phyloP scores from a whole-genome alignment of 148 eudicot species.

The Polygonum maritimum region DNA sequence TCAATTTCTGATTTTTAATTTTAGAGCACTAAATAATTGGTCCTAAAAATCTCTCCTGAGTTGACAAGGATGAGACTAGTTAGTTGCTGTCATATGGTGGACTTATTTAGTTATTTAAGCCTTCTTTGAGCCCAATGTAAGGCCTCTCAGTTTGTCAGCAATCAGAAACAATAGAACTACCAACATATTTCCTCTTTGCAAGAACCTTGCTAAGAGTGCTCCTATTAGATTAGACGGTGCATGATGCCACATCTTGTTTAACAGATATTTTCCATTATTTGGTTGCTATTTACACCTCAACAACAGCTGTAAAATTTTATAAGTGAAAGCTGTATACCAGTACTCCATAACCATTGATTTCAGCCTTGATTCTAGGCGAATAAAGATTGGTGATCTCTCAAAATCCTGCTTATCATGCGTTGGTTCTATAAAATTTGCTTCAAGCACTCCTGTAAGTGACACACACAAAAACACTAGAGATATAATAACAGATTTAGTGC shows the following conservation, averaged over 20 bases:
- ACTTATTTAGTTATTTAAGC: no score
- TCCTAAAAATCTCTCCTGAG: no score
- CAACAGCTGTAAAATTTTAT: background rate
- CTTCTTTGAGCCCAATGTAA: no score
- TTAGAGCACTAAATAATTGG: no score
- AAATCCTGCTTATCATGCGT: constrained; percentile 99
- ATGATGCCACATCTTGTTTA: background rate
- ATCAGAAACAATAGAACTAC: no score
- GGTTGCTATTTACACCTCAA: background rate
- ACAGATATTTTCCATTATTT: background rate
- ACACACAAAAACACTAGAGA: background rate
- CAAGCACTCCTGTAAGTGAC: constrained; percentile 64
- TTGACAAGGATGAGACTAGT: no score
- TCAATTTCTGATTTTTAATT: no score
- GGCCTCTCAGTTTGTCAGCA: no score
- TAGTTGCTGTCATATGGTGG: no score
- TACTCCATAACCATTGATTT: constrained; percentile 81
- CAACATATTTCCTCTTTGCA: no score
- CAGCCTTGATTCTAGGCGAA: constrained; percentile 65
- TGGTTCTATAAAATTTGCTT: constrained; percentile 95
- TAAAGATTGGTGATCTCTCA: constrained; percentile 73
- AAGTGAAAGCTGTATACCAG: constrained; percentile 47
- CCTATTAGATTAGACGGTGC: background rate
- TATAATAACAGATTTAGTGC: background rate
- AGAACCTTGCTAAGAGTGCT: no score